Evolutionary conservation across 768 basidiomycete species (phyloP), one percentile per base, ranked within the genome.

Genomic region (Podaxis sp.): DNA sequence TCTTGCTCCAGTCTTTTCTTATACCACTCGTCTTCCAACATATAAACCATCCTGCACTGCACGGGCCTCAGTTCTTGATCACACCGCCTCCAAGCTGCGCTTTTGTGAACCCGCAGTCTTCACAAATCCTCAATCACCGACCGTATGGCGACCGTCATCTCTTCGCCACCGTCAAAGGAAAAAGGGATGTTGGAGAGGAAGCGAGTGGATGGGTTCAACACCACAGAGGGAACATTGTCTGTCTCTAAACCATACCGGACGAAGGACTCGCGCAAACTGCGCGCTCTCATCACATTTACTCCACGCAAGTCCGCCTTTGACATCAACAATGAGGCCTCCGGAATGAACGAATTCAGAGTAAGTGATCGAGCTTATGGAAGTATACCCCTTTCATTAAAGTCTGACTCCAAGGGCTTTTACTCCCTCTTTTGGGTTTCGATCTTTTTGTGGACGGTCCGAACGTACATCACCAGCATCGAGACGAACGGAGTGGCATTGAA

Each of bases 401-500:
- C 27, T n/a, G 38, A 23, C 50, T 11, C 59, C 11, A 50, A 91
- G 88, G 96, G 96, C 1, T 98, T 98, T 78, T 98, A 94, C 73
- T 85, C 90, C 3, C 82, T 98, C 53, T 98, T 98, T 76, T 98
- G 97, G 87, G 86, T 91, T 58, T 88, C 88, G 21, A 84, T 95
- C 64, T 94, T 91, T 67, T 82, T 96, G 53, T 87, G 93, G 69
- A 83, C 88, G 10, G 70, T 94, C 42, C 82, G 88, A 65, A 91
- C 90, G 3, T 93, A 91, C 72, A 77, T 93, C 55, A 82, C 80
- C 54, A 87, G 87, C 70, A 85, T 90, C 64, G 89, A 94, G 69
- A 78, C 80, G n/a, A 87, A 78, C 52, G 95, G 95, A 18, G 84
- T 85, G 40, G 83, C 91, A 0, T 80, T 96, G 53, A 88, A 88